A percentile compares a stretch with the other conserved stretches of the same genome.
phyloP scores from a whole-genome alignment of 2,329 filamentous ascomycete species.

The Ophiocordyceps robertsii region DNA sequence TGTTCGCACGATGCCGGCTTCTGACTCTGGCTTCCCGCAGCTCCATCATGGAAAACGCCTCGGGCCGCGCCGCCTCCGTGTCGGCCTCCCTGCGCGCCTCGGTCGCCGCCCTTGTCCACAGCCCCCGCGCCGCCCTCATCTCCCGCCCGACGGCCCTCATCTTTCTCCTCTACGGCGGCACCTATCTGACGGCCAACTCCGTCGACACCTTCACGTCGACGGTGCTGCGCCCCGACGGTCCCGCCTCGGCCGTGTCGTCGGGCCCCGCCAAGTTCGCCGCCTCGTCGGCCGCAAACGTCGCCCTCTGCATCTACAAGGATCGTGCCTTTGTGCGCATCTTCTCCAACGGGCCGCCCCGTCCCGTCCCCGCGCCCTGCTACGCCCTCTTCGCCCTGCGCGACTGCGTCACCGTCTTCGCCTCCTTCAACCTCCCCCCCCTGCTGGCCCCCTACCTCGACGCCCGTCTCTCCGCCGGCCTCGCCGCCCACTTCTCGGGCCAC shows the following conservation, averaged over 20 bases:
- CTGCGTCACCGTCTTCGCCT: conserved; percentile 80
- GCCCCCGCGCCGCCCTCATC: conserved; percentile 47
- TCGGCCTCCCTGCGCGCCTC: conserved; percentile 45
- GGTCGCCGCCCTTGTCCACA: conserved; percentile 38
- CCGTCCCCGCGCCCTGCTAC: conserved; percentile 59
- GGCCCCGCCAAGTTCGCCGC: conserved; percentile 71
- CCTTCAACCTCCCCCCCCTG: conserved; percentile 76
- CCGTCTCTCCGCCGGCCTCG: conserved; percentile 36
- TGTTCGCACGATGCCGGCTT: too few species aligned
- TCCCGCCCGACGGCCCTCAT: conserved; percentile 58
- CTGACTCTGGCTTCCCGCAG: conserved; percentile 23
- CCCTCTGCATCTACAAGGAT: conserved; percentile 82
- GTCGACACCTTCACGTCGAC: conserved; percentile 72
- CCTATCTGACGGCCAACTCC: conserved; percentile 77
- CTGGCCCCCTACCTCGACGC: conserved; percentile 56
- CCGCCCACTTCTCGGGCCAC: conserved; percentile 30
- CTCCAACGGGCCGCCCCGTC: conserved; percentile 38
- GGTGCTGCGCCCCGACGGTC: conserved; percentile 27
- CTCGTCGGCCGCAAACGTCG: conserved; percentile 71
- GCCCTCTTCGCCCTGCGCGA: conserved; percentile 71
- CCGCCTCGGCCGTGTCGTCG: conserved; percentile 52
- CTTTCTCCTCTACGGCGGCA: conserved; percentile 68
- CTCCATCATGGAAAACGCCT: conserved; percentile 73
- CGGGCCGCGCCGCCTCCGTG: conserved; percentile 45
- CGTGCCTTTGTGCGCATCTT: conserved; percentile 74